Evolutionary conservation across 2,329 filamentous ascomycete species (phyloP).

Genomic region (Sporothrix pallida): DNA sequence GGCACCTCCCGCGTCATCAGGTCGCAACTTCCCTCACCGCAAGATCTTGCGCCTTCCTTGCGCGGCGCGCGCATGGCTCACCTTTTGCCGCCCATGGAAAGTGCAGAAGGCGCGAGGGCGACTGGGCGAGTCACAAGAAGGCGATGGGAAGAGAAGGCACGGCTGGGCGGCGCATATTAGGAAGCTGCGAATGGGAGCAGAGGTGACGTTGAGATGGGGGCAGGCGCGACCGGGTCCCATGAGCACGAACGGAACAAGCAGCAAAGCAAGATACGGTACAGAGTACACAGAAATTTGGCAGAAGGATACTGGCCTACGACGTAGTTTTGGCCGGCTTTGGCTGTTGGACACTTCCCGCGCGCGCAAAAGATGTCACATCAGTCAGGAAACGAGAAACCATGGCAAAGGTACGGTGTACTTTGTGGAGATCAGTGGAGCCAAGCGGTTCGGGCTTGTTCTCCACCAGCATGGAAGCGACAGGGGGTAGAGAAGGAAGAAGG

Average conservation of each 20-base stretch:
- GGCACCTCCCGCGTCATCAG: slow-evolving; percentile 21
- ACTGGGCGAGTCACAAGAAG: background rate
- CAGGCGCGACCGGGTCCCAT: slow-evolving; percentile 23
- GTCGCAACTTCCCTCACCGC: slow-evolving; percentile 29
- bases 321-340: background rate
- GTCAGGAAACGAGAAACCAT: background rate
- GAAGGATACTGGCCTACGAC: background rate
- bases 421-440: slow-evolving; percentile 36
- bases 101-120: background rate
- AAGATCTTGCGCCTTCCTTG: slow-evolving; percentile 6
- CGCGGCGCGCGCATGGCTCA: background rate
- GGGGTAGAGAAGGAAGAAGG: slow-evolving; percentile 21
- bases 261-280: background rate
- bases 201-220: slow-evolving; percentile 1
- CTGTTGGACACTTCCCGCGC: background rate
- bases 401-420: slow-evolving; percentile 27
- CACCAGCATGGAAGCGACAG: slow-evolving; percentile 33
- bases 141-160: background rate
- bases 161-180: background rate
- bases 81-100: slow-evolving; percentile 13
- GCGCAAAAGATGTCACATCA: slow-evolving; percentile 27
- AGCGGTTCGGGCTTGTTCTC: slow-evolving; percentile 26
- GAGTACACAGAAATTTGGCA: background rate
- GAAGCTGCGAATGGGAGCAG: slow-evolving; percentile 18
- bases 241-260: background rate